Evolutionary conservation across 805 yeast species (phyloP).

Genomic region (Hanseniaspora guilliermondii): DNA sequence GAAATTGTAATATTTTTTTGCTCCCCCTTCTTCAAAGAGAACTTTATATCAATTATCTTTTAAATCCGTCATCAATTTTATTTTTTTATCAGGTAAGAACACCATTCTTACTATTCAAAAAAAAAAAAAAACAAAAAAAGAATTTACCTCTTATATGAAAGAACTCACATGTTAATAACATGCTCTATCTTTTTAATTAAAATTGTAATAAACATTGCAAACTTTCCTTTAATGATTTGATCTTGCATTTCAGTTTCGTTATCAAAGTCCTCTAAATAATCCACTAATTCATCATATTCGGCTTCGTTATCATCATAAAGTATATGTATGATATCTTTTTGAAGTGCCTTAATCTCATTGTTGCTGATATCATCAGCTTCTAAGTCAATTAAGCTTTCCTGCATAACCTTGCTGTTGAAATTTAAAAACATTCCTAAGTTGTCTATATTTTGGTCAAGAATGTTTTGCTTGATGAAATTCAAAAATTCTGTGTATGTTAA

Average conservation of each 20-base stretch:
- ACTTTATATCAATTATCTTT: too few species aligned
- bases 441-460: conserved; percentile 6
- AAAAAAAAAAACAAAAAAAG: too few species aligned
- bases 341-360: neutral
- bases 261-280: conserved; percentile 4
- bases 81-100: neutral
- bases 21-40: too few species aligned
- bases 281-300: neutral
- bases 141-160: too few species aligned
- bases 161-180: neutral
- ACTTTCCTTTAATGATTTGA: neutral
- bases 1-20: too few species aligned
- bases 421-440: conserved; percentile 4
- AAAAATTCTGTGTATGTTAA: neutral
- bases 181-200: conserved; percentile 2
- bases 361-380: neutral
- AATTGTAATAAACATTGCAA: conserved; percentile 9
- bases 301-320: neutral
- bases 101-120: too few species aligned
- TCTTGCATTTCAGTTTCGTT: neutral
- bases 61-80: neutral
- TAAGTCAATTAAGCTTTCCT: neutral
- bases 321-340: neutral
- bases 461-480: conserved; percentile 1
- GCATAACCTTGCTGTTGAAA: neutral